Evolutionary conservation across 2,329 filamentous ascomycete genomes (phyloP).

Genomic region (Epichloe sibirici): DNA sequence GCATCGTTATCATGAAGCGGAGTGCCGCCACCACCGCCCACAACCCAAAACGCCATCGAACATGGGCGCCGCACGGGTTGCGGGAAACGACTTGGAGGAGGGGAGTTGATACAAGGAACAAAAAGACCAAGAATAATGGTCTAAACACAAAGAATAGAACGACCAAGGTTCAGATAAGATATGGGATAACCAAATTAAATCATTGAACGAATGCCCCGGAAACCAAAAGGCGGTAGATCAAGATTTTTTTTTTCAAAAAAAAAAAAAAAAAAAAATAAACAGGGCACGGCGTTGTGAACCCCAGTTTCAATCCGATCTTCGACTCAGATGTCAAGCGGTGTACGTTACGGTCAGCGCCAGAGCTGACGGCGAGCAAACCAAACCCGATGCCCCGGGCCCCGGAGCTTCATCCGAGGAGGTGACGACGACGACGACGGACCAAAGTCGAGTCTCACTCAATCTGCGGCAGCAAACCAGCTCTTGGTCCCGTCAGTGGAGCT

Average conservation of each 20-base stretch:
- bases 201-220: background rate
- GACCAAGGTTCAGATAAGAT: background rate
- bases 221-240: background rate
- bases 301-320: background rate
- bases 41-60: constrained; percentile 29
- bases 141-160: background rate
- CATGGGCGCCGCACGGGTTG: constrained; percentile 12
- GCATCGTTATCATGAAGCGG: constrained; percentile 14
- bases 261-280: background rate
- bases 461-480: background rate
- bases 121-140: background rate
- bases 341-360: background rate
- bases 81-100: background rate
- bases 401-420: background rate
- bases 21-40: constrained; percentile 17
- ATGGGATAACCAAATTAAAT: background rate
- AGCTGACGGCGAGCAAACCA: background rate
- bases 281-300: background rate
- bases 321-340: background rate
- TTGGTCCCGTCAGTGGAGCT: background rate
- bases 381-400: background rate
- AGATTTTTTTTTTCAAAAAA: background rate
- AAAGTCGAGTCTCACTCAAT: background rate
- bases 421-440: background rate
- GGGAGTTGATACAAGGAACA: background rate